phyloP scores from a whole-genome alignment of 176 grass and related monocot species.

The Cocos nucifera region DNA sequence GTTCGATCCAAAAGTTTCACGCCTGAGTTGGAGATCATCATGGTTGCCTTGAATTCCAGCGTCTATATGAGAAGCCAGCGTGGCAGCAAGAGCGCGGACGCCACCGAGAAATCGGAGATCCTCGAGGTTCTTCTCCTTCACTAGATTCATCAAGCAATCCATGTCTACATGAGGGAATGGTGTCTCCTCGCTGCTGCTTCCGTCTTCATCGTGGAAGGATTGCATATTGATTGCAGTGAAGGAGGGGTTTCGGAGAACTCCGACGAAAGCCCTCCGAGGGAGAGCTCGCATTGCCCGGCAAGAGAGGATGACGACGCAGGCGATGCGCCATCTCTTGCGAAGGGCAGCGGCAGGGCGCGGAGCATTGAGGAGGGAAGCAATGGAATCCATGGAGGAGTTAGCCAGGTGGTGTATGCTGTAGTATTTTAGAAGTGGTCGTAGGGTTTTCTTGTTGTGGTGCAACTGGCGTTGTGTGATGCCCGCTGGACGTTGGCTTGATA shows the following conservation, averaged over 20 bases:
- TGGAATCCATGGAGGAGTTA: no score
- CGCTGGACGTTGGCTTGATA: no score
- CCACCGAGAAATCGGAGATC: conserved; percentile 3
- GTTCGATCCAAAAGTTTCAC: conserved; percentile 1
- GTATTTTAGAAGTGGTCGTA: no score
- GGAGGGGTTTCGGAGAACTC: not conserved
- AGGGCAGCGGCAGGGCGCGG: not conserved
- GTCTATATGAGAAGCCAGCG: not conserved
- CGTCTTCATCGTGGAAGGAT: not conserved
- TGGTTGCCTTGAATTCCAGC: not conserved
- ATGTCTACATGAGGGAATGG: not conserved
- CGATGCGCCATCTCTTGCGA: conserved; percentile 4
- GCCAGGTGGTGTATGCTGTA: no score
- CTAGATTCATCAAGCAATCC: not conserved
- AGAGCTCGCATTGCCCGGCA: conserved; percentile 2
- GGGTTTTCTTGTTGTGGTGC: no score
- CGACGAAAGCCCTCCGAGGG: not conserved
- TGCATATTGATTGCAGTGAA: not conserved
- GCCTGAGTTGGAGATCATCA: not conserved
- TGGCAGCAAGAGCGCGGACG: not conserved
- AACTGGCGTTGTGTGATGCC: no score
- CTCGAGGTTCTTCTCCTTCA: not conserved
- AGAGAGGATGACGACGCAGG: conserved; percentile 9
- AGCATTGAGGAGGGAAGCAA: not conserved
- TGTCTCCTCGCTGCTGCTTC: no score